These are phyloP conservation scores for Mixia osmundae DNA, from an alignment of 1,284 basidiomycete genomes.

Conservation along the genomic window DNA sequence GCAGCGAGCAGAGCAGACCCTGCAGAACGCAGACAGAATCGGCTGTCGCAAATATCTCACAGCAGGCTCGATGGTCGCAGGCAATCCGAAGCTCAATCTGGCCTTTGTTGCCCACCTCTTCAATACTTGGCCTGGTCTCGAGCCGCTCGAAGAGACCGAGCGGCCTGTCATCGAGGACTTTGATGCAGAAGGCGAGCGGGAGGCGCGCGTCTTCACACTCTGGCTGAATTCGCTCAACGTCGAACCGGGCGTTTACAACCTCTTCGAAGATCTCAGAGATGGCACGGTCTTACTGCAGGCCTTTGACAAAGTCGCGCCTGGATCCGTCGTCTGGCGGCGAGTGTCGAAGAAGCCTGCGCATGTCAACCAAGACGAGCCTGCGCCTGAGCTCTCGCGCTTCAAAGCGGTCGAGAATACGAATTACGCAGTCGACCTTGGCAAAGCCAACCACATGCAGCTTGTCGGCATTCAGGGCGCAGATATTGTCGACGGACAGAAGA, in stretches of 20 bases:
- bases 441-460: constrained; percentile 78
- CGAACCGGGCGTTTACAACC: constrained; percentile 82
- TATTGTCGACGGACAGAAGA: constrained; percentile 77
- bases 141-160: constrained; percentile 68
- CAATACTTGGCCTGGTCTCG: constrained; percentile 88
- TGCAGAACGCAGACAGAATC: constrained; percentile 80
- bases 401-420: constrained; percentile 98
- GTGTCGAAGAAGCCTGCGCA: constrained; percentile 43
- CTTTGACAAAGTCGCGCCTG: constrained; percentile 84
- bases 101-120: constrained; percentile 97
- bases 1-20: constrained; percentile 67
- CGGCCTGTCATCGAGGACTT: constrained; percentile 71
- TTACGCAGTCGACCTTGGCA: constrained; percentile 78
- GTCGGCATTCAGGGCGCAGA: constrained; percentile 95
- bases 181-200: constrained; percentile 92
- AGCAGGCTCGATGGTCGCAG: constrained; percentile 64
- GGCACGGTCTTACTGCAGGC: constrained; percentile 79
- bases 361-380: constrained; percentile 34
- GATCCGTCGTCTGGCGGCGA: constrained; percentile 76
- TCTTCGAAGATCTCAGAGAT: constrained; percentile 85
- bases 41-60: constrained; percentile 92
- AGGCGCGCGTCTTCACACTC: constrained; percentile 88
- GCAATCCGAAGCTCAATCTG: constrained; percentile 94
- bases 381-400: constrained; percentile 70
- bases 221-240: constrained; percentile 96